These are phyloP conservation scores for Populus deltoides DNA, from an alignment of 345 rosid species.

Conservation along the genomic window DNA sequence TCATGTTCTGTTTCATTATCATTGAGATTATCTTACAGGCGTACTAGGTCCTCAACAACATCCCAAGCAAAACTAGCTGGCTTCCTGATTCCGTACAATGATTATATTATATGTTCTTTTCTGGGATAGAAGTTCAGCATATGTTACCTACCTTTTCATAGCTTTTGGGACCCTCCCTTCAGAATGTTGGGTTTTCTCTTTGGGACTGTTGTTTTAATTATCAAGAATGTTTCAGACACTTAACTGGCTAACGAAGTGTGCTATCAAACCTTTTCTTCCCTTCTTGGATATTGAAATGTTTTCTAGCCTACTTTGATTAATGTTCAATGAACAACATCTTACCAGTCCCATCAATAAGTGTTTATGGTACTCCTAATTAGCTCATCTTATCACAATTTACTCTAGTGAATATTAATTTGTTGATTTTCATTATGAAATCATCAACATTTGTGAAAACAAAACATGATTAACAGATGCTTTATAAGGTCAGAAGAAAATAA, in stretches of 20 bases:
- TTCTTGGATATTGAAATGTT: too few species aligned
- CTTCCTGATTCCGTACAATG: conserved; percentile 32
- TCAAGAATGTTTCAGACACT: background rate
- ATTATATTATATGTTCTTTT: conserved; percentile 9
- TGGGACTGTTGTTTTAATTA: background rate
- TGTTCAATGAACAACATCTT: background rate
- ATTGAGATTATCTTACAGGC: background rate
- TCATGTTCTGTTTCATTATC: background rate
- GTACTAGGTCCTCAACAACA: conserved; percentile 26
- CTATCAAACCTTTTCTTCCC: background rate
- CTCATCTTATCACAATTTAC: background rate
- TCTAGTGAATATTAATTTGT: background rate
- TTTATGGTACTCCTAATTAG: background rate
- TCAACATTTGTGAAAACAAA: background rate
- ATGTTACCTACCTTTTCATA: conserved; percentile 18
- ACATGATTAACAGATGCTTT: background rate
- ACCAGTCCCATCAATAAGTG: background rate
- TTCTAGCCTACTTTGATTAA: conserved; percentile 6
- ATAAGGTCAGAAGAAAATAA: background rate
- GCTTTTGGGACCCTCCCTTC: conserved; percentile 25
- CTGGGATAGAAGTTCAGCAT: conserved; percentile 28
- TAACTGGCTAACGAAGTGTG: background rate
- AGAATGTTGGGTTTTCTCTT: conserved; percentile 19
- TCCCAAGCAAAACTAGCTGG: conserved; percentile 38
- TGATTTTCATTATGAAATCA: background rate